Conservation (phyloP, 108 stramenopile genomes). For the Pseudonitzschia pungens region DNA sequence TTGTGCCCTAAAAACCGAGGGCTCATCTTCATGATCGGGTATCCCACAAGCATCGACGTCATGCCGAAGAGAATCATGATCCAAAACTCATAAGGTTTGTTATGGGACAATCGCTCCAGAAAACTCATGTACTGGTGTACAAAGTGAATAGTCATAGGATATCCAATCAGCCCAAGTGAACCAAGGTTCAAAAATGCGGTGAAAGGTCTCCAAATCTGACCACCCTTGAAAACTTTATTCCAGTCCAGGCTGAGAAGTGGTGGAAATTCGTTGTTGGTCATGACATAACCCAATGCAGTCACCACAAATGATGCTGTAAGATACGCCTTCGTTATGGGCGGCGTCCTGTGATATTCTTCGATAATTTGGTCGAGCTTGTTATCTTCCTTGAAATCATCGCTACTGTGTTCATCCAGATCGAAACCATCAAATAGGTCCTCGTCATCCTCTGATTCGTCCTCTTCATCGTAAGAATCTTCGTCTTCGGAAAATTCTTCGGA, state of each 20-base stretch:
- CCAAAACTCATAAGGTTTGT: constrained; percentile 92
- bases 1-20: constrained; percentile 90
- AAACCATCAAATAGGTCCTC: constrained; percentile 57
- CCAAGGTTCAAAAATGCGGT: constrained; percentile 92
- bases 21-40: constrained; percentile 66
- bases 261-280: constrained; percentile 83
- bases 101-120: constrained; percentile 89
- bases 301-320: constrained; percentile 71
- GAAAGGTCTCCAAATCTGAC: constrained; percentile 88
- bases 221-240: constrained; percentile 55
- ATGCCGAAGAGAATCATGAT: constrained; percentile 90
- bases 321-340: constrained; percentile 88
- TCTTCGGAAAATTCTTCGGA: constrained; percentile 20
- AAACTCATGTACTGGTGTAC: constrained; percentile 97
- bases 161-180: constrained; percentile 73
- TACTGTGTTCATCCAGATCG: constrained; percentile 53
- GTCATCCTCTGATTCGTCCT: constrained; percentile 54
- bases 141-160: constrained; percentile 85
- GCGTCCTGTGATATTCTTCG: constrained; percentile 75
- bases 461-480: constrained; percentile 51
- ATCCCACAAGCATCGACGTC: constrained; percentile 75
- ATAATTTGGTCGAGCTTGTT: constrained; percentile 52
- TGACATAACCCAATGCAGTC: constrained; percentile 61
- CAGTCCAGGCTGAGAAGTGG: constrained; percentile 73
- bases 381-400: constrained; percentile 78